Conservation (phyloP, 225 moss, liverwort and hornwort genomes). For the Takakia lepidozioides region DNA sequence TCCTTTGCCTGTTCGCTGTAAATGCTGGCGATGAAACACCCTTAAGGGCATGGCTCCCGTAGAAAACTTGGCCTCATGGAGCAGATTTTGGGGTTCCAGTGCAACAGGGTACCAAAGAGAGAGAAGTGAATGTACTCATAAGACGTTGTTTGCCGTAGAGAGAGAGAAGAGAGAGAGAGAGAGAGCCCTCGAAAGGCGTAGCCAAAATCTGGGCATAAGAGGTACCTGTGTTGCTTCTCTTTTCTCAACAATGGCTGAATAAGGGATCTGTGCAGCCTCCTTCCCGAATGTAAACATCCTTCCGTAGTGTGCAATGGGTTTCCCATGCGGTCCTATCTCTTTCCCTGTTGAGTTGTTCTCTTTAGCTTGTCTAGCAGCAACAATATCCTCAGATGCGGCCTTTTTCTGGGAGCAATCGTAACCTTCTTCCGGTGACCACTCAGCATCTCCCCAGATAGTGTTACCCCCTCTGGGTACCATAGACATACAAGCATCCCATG, state of each 20-base stretch:
- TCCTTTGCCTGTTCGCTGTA: too few species aligned
- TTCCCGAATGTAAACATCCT: constrained; percentile 46
- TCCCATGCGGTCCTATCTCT: constrained; percentile 30
- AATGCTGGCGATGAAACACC: background rate
- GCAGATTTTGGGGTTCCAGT: background rate
- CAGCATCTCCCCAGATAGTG: constrained; percentile 44
- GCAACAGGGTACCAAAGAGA: background rate
- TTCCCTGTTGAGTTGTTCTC: constrained; percentile 6
- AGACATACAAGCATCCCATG: constrained; percentile 62
- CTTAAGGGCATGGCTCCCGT: background rate
- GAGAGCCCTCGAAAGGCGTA: background rate
- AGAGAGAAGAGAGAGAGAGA: background rate
- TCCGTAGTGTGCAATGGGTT: constrained; percentile 54
- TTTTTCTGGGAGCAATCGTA: constrained; percentile 35
- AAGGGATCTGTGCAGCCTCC: constrained; percentile 28
- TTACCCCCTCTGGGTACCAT: constrained; percentile 66
- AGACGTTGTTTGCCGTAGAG: too few species aligned
- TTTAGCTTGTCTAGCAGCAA: background rate
- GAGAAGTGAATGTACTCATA: too few species aligned
- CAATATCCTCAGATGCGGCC: constrained; percentile 1
- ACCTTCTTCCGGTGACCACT: constrained; percentile 67
- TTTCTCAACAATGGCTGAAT: constrained; percentile 7
- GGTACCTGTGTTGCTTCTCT: constrained; percentile 1
- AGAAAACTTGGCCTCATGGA: background rate
- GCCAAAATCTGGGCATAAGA: background rate